Evolutionary conservation across 1,284 basidiomycete genomes (phyloP), one percentile per base, ranked within the genome.

Genomic region (Volvariella volvacea): DNA sequence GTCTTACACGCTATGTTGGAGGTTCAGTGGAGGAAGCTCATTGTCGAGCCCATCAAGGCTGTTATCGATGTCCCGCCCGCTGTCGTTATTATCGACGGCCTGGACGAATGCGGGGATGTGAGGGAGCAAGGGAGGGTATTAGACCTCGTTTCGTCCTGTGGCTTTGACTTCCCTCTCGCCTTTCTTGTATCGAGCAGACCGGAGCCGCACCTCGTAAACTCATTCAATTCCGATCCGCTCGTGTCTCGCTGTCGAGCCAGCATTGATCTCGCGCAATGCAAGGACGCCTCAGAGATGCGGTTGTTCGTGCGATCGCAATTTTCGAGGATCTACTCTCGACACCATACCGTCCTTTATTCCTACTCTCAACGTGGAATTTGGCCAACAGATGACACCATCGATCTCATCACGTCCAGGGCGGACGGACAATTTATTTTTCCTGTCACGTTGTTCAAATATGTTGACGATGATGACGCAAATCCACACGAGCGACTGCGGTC

Each of bases 361-460:
- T 19, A 20, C 10, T 10, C 22, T n/a, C 41, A 45, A 4, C 45
- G 43, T 3, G 41, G 48, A 9, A 31, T 45, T 2, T 54, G 51
- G 50, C 50, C 52, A 1, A 45, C 48, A 7, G 38, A 38, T 9
- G 37, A 42, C 19, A 47, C 43, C 15, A 22, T 55, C 30, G 45
- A 51, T 3, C 39, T 44, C 10, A 43, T 55, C 16, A 47, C 46
- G 1, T 36, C 34, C 1, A 50, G 48, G 12, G 51, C 53, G 2
- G 48, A 30, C 3, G 50, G 51, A 15, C 42, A 49, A 14, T 49
- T 49, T 36, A 37, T 47, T 8, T 48, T 48, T 19, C 45, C 52
- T 2, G 36, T 47, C 9, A 52, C 46, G 21, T 43, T 50, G 19
- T 28, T 52, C 37, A 46, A 43, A 47, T 49, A 47, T 22, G 41